Conservation (phyloP, 1,139 yeast genomes). For the Pichia sp. region DNA sequence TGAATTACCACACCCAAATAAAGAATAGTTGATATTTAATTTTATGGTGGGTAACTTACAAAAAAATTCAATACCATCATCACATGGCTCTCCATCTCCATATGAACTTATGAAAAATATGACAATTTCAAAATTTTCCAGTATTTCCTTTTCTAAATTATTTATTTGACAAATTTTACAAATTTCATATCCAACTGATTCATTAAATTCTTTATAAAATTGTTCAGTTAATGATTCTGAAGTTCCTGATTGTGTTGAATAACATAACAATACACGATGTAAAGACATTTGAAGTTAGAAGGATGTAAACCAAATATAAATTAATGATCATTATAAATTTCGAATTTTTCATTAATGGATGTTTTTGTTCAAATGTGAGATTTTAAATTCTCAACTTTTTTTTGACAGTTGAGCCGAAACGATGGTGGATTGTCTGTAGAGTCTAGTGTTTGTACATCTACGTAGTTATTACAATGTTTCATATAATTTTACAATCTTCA, state of each 20-base stretch:
- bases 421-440: too few species aligned
- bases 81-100: conserved; percentile 98
- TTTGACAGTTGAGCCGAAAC: too few species aligned
- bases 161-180: background rate
- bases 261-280: conserved; percentile 45
- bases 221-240: conserved; percentile 89
- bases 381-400: too few species aligned
- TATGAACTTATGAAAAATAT: conserved; percentile 82
- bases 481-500: too few species aligned
- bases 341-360: background rate
- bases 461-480: too few species aligned
- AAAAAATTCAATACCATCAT: conserved; percentile 69
- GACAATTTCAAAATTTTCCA: conserved; percentile 40
- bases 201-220: conserved; percentile 32
- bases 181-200: background rate
- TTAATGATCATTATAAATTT: too few species aligned
- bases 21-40: conserved; percentile 44
- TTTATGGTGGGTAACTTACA: conserved; percentile 38
- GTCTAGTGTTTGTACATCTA: too few species aligned
- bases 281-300: background rate
- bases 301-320: background rate
- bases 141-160: background rate
- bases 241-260: conserved; percentile 96
- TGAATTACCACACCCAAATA: conserved; percentile 90
- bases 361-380: background rate